Base-by-base conservation (phyloP, 495 filamentous ascomycete genomes). In the Entonaema liquescens region DNA sequence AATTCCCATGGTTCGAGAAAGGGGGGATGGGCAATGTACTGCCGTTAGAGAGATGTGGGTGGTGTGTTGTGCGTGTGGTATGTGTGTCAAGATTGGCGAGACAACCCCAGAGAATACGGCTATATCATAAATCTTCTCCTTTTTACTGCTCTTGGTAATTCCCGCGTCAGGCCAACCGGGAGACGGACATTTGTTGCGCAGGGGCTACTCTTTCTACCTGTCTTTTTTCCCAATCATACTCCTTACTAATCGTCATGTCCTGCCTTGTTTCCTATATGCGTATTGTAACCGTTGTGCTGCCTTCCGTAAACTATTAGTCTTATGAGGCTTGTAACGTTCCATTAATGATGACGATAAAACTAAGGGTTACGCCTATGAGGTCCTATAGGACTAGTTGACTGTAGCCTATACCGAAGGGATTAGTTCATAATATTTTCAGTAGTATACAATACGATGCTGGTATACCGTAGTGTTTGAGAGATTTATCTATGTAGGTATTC, bases 51-150 rank as follows among this genome's bases (percentile, higher is more conserved):
- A 65, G 60, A 71, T 65, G 72, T 62, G 64, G 61, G 52, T 47
- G 67, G 28, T 31, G 60, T 62, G 75, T 40, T 70, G 68, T 67
- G 73, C 58, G 72, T 71, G 65, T 72, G 63, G 73, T 71, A 72
- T 75, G 74, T 76, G 74, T 79, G 76, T 75, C 70, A 70, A 77
- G 75, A 74, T 74, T 77, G 75, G 75, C 75, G 73, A 76, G 75
- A 71, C 73, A 66, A 67, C 75, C 68, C 75, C 70, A 75, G 75
- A 77, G 75, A 77, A 77, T 77, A 77, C 75, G 75, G 75, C 70
- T 77, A 77, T 77, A 77, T 77, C 71, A 75, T 75, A 75, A 75
- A 77, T 71, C 74, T 76, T 74, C 68, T 72, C 75, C 63, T 77
- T 77, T 77, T 75, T 71, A 73, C 70, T 75, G 73, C 73, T 75